A percentile compares a stretch with the other conserved stretches of the same genome.
phyloP scores from a whole-genome alignment of 2,329 filamentous ascomycete species.

The Trichophyton verrucosum region DNA sequence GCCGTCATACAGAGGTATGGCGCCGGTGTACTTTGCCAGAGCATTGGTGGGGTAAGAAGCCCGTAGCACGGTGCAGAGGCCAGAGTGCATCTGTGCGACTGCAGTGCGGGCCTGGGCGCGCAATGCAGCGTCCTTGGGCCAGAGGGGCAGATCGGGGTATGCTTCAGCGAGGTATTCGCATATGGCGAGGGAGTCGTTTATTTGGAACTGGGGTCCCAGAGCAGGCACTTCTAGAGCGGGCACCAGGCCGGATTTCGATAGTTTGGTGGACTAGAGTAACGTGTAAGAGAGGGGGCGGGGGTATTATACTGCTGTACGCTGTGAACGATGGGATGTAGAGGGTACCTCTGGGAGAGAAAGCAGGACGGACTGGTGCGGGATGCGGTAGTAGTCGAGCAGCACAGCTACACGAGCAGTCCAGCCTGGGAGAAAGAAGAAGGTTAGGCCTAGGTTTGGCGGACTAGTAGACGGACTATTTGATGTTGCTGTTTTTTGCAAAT shows the following conservation, averaged over 20 bases:
- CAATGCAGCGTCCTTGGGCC: constrained; percentile 23
- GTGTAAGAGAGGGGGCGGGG: neutral
- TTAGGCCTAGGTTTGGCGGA: no score
- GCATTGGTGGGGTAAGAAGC: constrained; percentile 21
- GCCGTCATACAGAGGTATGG: constrained; percentile 19
- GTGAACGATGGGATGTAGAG: neutral
- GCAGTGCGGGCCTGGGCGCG: constrained; percentile 23
- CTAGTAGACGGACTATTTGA: no score
- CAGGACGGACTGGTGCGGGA: constrained; percentile 19
- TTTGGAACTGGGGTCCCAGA: constrained; percentile 12
- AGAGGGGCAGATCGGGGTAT: constrained; percentile 19
- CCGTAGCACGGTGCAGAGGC: constrained; percentile 19
- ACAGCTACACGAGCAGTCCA: constrained; percentile 25
- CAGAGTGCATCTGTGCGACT: constrained; percentile 26
- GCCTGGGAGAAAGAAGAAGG: constrained; percentile 14
- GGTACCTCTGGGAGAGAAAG: constrained; percentile 19
- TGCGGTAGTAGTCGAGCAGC: constrained; percentile 25
- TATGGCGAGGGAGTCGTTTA: constrained; percentile 24
- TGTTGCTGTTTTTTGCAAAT: no score
- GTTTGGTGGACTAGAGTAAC: constrained; percentile 15
- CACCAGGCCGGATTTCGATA: constrained; percentile 22
- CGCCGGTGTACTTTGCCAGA: constrained; percentile 21
- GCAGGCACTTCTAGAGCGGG: constrained; percentile 20
- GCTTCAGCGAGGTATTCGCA: constrained; percentile 25
- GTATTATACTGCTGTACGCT: neutral